phyloP scores from a whole-genome alignment of 441 rosid genomes.

The Hura crepitans region DNA sequence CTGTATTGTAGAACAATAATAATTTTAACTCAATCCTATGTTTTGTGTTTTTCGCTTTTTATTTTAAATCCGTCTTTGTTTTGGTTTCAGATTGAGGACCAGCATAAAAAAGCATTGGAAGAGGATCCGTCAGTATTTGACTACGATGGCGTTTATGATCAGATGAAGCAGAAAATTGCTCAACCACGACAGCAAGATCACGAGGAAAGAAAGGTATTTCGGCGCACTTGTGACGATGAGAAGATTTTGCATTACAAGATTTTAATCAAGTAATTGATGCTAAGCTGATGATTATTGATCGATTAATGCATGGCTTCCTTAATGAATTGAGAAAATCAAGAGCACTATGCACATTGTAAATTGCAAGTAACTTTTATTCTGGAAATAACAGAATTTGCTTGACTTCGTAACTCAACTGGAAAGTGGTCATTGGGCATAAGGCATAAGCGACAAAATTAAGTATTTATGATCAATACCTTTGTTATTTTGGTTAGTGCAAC shows the following conservation, averaged over 20 bases:
- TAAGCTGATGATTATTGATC: background rate
- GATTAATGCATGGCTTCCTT: background rate
- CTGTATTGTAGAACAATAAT: too few relatives aligned
- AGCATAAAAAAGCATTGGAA: conserved; percentile 73
- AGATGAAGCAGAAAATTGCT: conserved; percentile 61
- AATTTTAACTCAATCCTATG: background rate
- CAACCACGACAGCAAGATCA: conserved; percentile 55
- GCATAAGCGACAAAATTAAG: background rate
- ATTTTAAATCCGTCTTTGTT: background rate
- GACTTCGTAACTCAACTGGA: background rate
- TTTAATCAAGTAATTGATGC: background rate
- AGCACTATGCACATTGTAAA: background rate
- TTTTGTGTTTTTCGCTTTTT: background rate
- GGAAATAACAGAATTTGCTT: background rate
- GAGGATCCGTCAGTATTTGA: conserved; percentile 89
- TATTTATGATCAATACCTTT: background rate
- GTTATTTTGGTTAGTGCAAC: background rate
- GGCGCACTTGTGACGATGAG: background rate
- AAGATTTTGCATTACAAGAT: background rate
- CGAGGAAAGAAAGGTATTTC: conserved; percentile 61
- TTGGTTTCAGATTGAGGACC: conserved; percentile 58
- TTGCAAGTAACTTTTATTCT: background rate
- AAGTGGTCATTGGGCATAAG: background rate
- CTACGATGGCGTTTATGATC: conserved; percentile 82
- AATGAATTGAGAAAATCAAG: background rate